Percentiles rank a stretch among this genome's conserved stretches.
phyloP scores from a whole-genome alignment of 805 yeast species.

The Zygoascus tannicola region DNA sequence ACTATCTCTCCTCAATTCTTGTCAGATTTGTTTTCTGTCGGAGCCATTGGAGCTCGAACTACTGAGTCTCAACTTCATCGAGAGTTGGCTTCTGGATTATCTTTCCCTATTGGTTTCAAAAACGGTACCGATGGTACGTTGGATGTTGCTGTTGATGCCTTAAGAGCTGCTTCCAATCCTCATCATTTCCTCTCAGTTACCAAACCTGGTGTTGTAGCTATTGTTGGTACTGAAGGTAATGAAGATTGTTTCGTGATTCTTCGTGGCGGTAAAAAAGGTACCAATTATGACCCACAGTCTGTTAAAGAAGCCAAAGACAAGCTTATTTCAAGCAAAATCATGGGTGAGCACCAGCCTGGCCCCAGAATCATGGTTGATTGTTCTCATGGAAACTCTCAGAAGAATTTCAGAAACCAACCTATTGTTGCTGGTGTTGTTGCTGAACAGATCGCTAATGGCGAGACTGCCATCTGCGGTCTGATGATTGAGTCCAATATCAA shows the following conservation, averaged over 20 bases:
- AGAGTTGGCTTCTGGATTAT: slow-evolving; percentile 91
- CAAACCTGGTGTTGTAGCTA: slow-evolving; percentile 93
- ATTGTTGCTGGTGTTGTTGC: slow-evolving; percentile 70
- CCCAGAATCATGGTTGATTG: slow-evolving; percentile 92
- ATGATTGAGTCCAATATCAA: slow-evolving; percentile 92
- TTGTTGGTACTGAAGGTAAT: slow-evolving; percentile 92
- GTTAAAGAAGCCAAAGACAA: slow-evolving; percentile 58
- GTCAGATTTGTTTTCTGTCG: slow-evolving; percentile 86
- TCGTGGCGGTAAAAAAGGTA: slow-evolving; percentile 92
- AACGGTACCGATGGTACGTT: slow-evolving; percentile 96
- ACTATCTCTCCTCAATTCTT: slow-evolving; percentile 95
- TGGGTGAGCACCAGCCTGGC: slow-evolving; percentile 30
- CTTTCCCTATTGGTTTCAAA: slow-evolving; percentile 97
- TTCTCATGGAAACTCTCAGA: slow-evolving; percentile 91
- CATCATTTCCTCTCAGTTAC: slow-evolving; percentile 94
- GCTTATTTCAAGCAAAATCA: slow-evolving; percentile 37
- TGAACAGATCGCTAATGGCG: slow-evolving; percentile 71
- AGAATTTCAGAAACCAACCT: slow-evolving; percentile 89
- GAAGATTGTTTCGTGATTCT: slow-evolving; percentile 81
- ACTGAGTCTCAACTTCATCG: slow-evolving; percentile 97
- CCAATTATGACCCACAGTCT: slow-evolving; percentile 74
- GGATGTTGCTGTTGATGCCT: slow-evolving; percentile 91
- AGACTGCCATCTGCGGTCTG: slow-evolving; percentile 71
- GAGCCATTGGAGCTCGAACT: slow-evolving; percentile 98
- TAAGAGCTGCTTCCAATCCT: slow-evolving; percentile 82